Evolutionary conservation across 139 green algal species (phyloP).

Genomic region (Chlamydomonas applanata): DNA sequence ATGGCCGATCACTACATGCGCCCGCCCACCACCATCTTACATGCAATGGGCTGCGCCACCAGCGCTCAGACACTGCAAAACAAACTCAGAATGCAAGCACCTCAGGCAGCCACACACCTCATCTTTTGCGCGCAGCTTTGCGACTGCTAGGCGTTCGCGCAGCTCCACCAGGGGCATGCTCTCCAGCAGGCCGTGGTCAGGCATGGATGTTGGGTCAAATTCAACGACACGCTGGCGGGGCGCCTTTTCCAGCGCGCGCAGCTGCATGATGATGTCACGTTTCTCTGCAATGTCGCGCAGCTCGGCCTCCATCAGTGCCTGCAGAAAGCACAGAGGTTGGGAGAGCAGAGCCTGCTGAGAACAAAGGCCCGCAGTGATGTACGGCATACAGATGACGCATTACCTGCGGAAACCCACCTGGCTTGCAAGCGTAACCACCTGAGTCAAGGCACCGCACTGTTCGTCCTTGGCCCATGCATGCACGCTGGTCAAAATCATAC

Average conservation of each 20-base stretch:
- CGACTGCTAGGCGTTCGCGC: slow-evolving; percentile 43
- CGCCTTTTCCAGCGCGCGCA: slow-evolving; percentile 60
- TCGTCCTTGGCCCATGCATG: no score
- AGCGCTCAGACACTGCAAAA: no score
- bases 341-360: no score
- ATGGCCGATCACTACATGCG: no score
- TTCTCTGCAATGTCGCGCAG: slow-evolving; percentile 55
- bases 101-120: slow-evolving; percentile 25
- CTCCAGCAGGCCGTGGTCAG: slow-evolving; percentile 38
- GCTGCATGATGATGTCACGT: slow-evolving; percentile 67
- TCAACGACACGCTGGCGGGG: slow-evolving; percentile 22
- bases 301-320: slow-evolving; percentile 38
- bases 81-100: no score
- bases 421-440: background rate
- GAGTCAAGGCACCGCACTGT: background rate
- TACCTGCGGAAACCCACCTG: background rate
- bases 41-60: no score
- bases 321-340: no score
- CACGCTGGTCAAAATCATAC: no score
- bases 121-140: slow-evolving; percentile 38
- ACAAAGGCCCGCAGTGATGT: no score
- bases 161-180: slow-evolving; percentile 75
- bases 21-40: no score
- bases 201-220: slow-evolving; percentile 56
- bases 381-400: no score